Conservation (phyloP, 2,329 filamentous ascomycete species). For the Epichloe scottii region DNA sequence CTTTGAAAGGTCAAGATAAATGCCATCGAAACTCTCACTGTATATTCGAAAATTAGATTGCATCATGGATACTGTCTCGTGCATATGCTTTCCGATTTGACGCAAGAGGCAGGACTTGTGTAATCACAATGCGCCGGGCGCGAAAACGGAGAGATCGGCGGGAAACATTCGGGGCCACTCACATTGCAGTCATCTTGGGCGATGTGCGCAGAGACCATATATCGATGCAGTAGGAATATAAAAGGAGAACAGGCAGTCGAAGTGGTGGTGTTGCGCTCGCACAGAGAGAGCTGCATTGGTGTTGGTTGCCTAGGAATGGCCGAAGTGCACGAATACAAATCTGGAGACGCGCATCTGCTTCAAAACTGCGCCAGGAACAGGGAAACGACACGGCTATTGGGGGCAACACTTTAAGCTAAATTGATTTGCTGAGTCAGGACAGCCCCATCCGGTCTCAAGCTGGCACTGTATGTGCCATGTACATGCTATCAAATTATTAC, state of each 20-base stretch:
- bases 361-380: background rate
- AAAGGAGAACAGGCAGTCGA: background rate
- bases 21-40: slow-evolving; percentile 91
- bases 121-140: background rate
- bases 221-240: background rate
- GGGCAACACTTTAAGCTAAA: background rate
- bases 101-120: background rate
- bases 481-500: no score
- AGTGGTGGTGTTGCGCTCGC: background rate
- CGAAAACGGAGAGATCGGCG: background rate
- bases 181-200: slow-evolving; percentile 27
- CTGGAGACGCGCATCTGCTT: slow-evolving; percentile 1
- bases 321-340: background rate
- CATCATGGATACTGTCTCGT: background rate
- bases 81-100: background rate
- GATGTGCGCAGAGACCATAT: background rate
- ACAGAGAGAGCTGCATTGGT: background rate
- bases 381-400: no score
- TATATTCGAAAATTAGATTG: background rate
- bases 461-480: no score
- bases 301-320: background rate
- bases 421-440: slow-evolving; percentile 2
- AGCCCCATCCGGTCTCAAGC: no score
- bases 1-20: slow-evolving; percentile 93
- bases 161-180: slow-evolving; percentile 9